A percentile compares a stretch with the other conserved stretches of the same genome.
Conservation (phyloP, 495 filamentous ascomycete genomes). For the Aspergillus indologenus region DNA sequence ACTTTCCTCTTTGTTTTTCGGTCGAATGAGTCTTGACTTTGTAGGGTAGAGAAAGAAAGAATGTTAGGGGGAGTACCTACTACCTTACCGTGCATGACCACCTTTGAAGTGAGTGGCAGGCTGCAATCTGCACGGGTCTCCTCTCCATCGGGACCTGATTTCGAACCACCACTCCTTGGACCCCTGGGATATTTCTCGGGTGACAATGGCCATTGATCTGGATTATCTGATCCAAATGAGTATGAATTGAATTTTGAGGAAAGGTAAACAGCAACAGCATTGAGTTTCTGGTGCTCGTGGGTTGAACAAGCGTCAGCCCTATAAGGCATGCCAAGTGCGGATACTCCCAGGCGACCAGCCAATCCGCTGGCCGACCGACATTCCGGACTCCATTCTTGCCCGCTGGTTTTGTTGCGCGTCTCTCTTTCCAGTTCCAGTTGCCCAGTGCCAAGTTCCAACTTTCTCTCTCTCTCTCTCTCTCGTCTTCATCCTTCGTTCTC, state of each 20-base stretch:
- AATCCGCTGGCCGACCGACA: constrained; percentile 9
- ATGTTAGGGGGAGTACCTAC: too few species aligned
- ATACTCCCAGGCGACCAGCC: constrained; percentile 1
- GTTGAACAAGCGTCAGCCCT: constrained; percentile 13
- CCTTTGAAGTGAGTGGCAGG: not conserved
- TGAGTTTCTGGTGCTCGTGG: not conserved
- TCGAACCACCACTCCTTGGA: too few species aligned
- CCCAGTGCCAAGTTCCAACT: not conserved
- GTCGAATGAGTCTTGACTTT: not conserved
- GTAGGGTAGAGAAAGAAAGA: not conserved
- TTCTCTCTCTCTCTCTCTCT: constrained; percentile 4
- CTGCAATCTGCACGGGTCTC: not conserved
- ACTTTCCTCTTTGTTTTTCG: not conserved
- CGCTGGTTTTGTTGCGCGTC: not conserved
- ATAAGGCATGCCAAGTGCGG: constrained; percentile 18
- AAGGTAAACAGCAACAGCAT: not conserved
- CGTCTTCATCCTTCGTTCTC: constrained; percentile 5
- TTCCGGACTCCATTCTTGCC: not conserved
- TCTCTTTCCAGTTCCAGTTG: not conserved
- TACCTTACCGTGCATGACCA: too few species aligned
- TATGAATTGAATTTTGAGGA: not conserved
- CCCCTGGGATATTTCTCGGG: too few species aligned
- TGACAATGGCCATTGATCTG: too few species aligned
- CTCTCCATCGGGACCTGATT: not conserved
- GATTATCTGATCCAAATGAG: too few species aligned